Percentiles rank a stretch among this genome's conserved stretches.
phyloP scores from a whole-genome alignment of 225 moss, liverwort and hornwort species.

The Straminergon stramineum region DNA sequence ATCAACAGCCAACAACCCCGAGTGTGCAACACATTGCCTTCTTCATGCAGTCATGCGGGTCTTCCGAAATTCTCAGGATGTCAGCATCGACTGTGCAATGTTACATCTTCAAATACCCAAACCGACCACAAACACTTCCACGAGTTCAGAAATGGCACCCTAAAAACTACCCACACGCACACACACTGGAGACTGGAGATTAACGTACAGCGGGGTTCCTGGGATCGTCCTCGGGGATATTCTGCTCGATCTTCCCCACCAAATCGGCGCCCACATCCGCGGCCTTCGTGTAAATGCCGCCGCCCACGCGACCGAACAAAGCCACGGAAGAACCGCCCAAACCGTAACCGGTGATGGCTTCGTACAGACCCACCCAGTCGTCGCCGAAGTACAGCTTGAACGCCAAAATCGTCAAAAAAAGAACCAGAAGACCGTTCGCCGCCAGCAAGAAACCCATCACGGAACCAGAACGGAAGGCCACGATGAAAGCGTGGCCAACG shows the following conservation, averaged over 20 bases:
- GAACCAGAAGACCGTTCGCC: constrained; percentile 50
- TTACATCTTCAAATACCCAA: background rate
- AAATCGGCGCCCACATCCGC: constrained; percentile 63
- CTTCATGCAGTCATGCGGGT: background rate
- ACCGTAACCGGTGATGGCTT: constrained; percentile 63
- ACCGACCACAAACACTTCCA: fast-evolving
- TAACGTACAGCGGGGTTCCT: constrained; percentile 42
- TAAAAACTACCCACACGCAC: background rate
- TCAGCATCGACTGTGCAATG: background rate
- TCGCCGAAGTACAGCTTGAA: constrained; percentile 69
- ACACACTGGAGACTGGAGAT: background rate
- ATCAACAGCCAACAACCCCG: background rate
- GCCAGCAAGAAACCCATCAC: constrained; percentile 88
- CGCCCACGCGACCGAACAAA: constrained; percentile 49
- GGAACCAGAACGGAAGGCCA: constrained; percentile 72
- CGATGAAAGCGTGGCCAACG: constrained; percentile 67
- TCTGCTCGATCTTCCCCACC: constrained; percentile 60
- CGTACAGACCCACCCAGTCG: constrained; percentile 80
- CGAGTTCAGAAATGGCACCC: background rate
- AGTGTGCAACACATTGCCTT: background rate
- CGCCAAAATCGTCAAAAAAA: constrained; percentile 61
- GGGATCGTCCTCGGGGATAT: constrained; percentile 65
- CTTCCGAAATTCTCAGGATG: too few relatives aligned
- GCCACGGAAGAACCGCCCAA: constrained; percentile 45
- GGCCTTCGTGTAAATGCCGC: constrained; percentile 65